Evolutionary conservation across 768 basidiomycete genomes (phyloP), one percentile per base, ranked within the genome.

Genomic region (Mycena maculata): DNA sequence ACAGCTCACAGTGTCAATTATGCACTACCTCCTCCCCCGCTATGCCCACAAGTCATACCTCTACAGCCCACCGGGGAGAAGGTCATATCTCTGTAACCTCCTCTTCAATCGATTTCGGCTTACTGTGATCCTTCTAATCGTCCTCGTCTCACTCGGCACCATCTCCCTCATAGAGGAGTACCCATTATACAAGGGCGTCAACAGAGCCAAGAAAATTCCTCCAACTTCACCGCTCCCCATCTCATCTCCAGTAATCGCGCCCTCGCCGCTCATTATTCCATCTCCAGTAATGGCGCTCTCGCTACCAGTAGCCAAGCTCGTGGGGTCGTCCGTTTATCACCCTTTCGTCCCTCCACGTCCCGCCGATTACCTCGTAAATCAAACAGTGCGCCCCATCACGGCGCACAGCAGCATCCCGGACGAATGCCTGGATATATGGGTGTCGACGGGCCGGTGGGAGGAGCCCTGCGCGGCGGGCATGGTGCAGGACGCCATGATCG

Each of bases 351-450:
- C 66, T 16, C 65, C 65, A 4, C 25, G 56, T 23, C 27, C 69
- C 9, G 59, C 36, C 7, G 11, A 72, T 0, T n/a, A 56, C 10
- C 33, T 70, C 22, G 69, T 44, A 1, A 49, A 68, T 63, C 38
- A 39, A 13, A 56, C 36, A 6, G 52, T 72, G 9, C 65, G 66
- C 1, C 71, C 71, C 2, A 68, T 70, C 2, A 55, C 39, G 13
- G 66, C 71, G 12, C 66, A 72, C 31, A 15, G 13, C 6, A 36
- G 33, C 4, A 48, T 72, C 9, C 68, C 71, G 16, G 60, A 63
- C 41, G 62, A 38, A 22, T 72, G 71, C 18, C 13, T 70, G 3
- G 71, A 72, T 22, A 60, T 23, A 27, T 72, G 71, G 71, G 66
- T 72, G 38, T 52, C 59, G 0, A 65, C 58, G 5, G 71, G 69